A percentile compares a stretch with the other conserved stretches of the same genome.
Conservation (phyloP, 495 filamentous ascomycete species). For the Paragyromitra xinjiangensis region DNA sequence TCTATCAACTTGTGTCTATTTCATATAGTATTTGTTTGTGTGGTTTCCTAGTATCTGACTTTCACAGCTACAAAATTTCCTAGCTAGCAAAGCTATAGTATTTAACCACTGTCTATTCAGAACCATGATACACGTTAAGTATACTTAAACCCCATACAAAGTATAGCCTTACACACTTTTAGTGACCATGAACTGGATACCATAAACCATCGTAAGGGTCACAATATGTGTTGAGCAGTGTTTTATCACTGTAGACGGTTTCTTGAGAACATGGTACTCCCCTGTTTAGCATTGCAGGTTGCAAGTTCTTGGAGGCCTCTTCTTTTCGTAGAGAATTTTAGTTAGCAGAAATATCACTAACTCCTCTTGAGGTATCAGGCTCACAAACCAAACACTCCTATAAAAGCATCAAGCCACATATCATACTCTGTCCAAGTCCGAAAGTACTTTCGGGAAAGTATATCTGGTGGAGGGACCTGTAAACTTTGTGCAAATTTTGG, state of each 20-base stretch:
- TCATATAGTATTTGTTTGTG: too few species aligned
- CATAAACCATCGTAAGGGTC: constrained; percentile 26
- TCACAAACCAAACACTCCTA: constrained; percentile 14
- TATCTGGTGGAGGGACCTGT: background rate
- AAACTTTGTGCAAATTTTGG: background rate
- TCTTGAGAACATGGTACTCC: background rate
- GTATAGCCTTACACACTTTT: background rate
- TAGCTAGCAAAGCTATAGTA: too few species aligned
- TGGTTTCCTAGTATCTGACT: too few species aligned
- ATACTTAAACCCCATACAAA: background rate
- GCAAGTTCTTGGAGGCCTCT: background rate
- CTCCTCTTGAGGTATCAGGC: background rate
- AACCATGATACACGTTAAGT: background rate
- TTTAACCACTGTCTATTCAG: background rate
- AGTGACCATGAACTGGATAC: constrained; percentile 15
- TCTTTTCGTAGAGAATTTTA: background rate
- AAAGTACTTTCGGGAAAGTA: background rate
- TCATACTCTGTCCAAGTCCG: constrained; percentile 19
- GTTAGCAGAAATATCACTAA: background rate
- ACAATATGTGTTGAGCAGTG: background rate
- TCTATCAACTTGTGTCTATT: too few species aligned
- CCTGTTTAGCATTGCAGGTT: background rate
- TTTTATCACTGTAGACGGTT: background rate
- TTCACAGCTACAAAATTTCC: too few species aligned
- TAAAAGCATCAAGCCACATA: background rate